These are phyloP conservation scores for Calonectria montana DNA, from an alignment of 2,329 filamentous ascomycete species.

Conservation along the genomic window DNA sequence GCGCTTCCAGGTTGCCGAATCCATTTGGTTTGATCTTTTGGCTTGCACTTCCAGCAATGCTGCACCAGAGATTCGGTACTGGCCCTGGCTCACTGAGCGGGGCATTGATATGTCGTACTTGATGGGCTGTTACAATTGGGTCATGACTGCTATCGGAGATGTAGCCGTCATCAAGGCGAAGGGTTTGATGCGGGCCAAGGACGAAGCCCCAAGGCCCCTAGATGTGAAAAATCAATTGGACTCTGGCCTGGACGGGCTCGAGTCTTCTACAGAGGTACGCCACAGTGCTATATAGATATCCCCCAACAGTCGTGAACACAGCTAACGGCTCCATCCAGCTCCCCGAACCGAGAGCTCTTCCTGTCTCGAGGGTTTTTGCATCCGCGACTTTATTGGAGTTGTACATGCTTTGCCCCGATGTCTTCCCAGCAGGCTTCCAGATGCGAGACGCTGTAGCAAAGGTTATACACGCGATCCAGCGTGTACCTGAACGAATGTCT, in stretches of 20 bases:
- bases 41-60: conserved; percentile 24
- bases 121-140: conserved; percentile 36
- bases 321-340: not conserved
- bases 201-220: not conserved
- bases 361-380: conserved; percentile 25
- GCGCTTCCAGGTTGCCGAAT: conserved; percentile 30
- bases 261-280: not conserved
- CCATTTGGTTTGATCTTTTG: conserved; percentile 37
- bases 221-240: not conserved
- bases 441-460: not conserved
- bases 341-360: not conserved
- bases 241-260: not conserved
- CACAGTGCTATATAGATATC: too few species aligned
- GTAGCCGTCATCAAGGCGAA: not conserved
- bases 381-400: conserved; percentile 30
- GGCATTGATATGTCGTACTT: conserved; percentile 32
- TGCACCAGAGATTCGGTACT: conserved; percentile 15
- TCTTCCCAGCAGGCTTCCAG: not conserved
- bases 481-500: conserved; percentile 24
- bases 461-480: conserved; percentile 20
- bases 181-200: not conserved
- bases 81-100: conserved; percentile 15
- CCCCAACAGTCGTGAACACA: not conserved
- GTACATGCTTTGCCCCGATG: conserved; percentile 14
- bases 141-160: conserved; percentile 36